Base-by-base conservation (phyloP, 2,329 filamentous ascomycete genomes). In the Ciborinia camelliae region DNA sequence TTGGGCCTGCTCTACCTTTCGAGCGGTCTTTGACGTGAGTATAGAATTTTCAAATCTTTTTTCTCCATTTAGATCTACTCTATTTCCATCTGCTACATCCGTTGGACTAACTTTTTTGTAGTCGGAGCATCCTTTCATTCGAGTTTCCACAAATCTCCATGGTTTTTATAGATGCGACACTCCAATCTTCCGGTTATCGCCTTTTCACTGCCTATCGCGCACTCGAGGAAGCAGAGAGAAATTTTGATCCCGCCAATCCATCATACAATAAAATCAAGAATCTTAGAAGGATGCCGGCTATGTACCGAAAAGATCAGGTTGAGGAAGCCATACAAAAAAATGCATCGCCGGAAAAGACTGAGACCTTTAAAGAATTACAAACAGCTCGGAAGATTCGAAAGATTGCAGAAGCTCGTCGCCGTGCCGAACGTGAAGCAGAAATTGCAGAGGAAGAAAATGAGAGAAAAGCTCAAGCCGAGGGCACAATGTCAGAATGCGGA, bases 401-500 rank as follows among this genome's bases (percentile, higher is more conserved):
- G 6, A 71, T 70, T 20, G 72, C 72, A 26, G 68, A 73, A 23
- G 66, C 66, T 3, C 76, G 82, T 63, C 68, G 74, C 12, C 67
- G 70, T 2, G 81, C 81, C 32, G 70, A 81, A 39, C 71, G 73
- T 10, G 62, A 68, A 18, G 78, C 80, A 43, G 77, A 77, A 64
- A 75, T 73, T 1, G 73, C 76, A 26, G 79, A 84, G 66, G 69
- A 75, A 35, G 69, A 70, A 1, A 83, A 85, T 60, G 67, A 80
- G 15, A 69, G 71, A 10, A 66, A 66, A n/a, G 81, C 83, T 28
- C 77, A 77, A 65, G 76, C 71, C 1, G 76, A 78, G 5, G 85
- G 86, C 0, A 80, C 83, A 23, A 79, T 88, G 48, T 76, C 80
- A 14, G 90, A 94, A 69, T 96, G 89, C 70, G 82, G 81, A 51